Percentiles rank a stretch among this genome's conserved stretches.
phyloP scores from a whole-genome alignment of 352 stramenopile species.

The Pythium sp. region DNA sequence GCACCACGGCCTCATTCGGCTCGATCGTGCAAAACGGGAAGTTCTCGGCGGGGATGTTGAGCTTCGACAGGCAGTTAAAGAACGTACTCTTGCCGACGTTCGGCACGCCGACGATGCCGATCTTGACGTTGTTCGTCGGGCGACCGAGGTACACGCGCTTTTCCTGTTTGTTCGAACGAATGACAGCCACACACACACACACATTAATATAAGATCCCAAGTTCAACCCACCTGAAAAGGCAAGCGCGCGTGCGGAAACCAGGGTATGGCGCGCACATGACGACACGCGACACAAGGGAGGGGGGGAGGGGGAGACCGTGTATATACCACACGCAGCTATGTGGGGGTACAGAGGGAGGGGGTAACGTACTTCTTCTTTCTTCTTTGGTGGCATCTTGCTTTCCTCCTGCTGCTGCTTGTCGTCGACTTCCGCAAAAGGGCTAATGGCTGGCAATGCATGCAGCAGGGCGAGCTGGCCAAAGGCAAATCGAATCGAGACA shows the following conservation, averaged over 20 bases:
- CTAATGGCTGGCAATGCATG: no score
- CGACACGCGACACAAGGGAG: no score
- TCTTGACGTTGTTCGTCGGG: conserved; percentile 95
- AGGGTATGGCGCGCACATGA: no score
- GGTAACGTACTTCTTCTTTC: conserved; percentile 65
- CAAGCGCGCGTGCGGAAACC: no score
- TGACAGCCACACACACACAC: neutral
- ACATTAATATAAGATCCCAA: no score
- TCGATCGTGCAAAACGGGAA: conserved; percentile 99
- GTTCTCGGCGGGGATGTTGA: conserved; percentile 91
- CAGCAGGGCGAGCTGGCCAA: no score
- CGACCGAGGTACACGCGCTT: conserved; percentile 79
- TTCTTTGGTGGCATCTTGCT: conserved; percentile 79
- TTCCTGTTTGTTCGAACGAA: conserved; percentile 17
- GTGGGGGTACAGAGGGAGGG: neutral
- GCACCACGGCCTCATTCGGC: conserved; percentile 96
- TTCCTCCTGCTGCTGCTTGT: neutral
- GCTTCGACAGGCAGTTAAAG: conserved; percentile 98
- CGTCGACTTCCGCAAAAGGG: neutral
- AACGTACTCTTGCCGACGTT: conserved; percentile 99
- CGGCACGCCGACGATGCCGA: conserved; percentile 98
- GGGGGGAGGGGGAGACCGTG: no score
- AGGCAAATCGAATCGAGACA: no score
- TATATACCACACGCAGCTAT: neutral
- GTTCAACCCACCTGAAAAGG: no score